A percentile compares a stretch with the other conserved stretches of the same genome.
Evolutionary conservation across 164 flowering plant genomes (phyloP).

Genomic region (Sedum album): DNA sequence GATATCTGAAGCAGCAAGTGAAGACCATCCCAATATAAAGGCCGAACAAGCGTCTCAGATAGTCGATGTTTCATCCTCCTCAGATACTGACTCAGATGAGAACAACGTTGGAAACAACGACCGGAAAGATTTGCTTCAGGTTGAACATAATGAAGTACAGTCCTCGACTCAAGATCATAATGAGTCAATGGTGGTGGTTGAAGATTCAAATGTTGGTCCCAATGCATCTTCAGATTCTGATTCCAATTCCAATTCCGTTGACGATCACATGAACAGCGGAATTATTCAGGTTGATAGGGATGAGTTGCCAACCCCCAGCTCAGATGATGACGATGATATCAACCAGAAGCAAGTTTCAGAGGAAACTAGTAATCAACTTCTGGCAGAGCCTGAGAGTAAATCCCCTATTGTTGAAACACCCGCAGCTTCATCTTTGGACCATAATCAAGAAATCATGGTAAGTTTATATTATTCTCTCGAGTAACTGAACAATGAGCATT

Average conservation of each 20-base stretch:
- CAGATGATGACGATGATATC: conserved; percentile 2
- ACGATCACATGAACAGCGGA: neutral
- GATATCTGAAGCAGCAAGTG: conserved; percentile 2
- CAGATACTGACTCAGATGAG: conserved; percentile 10
- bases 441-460: conserved; percentile 30
- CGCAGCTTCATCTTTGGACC: conserved; percentile 13
- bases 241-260: neutral
- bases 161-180: conserved; percentile 7
- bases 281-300: neutral
- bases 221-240: neutral
- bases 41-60: conserved; percentile 11
- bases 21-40: conserved; percentile 7
- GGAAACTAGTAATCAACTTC: conserved; percentile 12
- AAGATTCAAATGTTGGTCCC: neutral
- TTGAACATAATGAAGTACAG: conserved; percentile 10
- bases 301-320: neutral
- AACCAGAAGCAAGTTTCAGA: conserved; percentile 16
- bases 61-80: conserved; percentile 10
- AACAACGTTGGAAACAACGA: neutral
- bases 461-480: conserved; percentile 11
- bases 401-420: conserved; percentile 14
- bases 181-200: neutral
- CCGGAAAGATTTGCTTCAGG: conserved; percentile 10
- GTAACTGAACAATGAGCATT: neutral
- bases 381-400: conserved; percentile 16